Evolutionary conservation across 2,329 filamentous ascomycete genomes (phyloP).

Genomic region (Dothideomycetes sp.): DNA sequence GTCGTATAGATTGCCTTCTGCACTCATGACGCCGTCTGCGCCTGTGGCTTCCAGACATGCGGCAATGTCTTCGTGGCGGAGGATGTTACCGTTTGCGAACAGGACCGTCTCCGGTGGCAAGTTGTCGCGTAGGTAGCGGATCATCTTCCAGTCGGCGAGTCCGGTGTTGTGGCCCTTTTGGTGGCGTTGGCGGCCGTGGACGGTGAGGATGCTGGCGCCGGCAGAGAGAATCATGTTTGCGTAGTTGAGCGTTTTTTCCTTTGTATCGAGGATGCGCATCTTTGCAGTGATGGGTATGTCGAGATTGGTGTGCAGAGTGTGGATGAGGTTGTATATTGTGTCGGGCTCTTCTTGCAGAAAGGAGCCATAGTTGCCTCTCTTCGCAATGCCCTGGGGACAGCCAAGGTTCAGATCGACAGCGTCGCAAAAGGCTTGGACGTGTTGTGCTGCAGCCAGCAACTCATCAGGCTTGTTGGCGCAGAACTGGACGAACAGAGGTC

Average conservation of each 20-base stretch:
- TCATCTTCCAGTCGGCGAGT: slow-evolving; percentile 79
- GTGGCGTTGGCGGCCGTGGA: slow-evolving; percentile 79
- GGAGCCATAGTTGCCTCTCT: slow-evolving; percentile 80
- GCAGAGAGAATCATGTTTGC: slow-evolving; percentile 77
- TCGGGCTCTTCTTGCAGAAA: slow-evolving; percentile 91
- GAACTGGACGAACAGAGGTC: slow-evolving; percentile 92
- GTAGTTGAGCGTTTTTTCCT: slow-evolving; percentile 78
- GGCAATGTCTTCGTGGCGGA: slow-evolving; percentile 68
- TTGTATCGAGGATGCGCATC: slow-evolving; percentile 79
- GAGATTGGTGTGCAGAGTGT: slow-evolving; percentile 67
- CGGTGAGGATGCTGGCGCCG: slow-evolving; percentile 84
- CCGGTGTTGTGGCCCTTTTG: slow-evolving; percentile 96
- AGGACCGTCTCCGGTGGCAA: slow-evolving; percentile 81
- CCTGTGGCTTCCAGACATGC: slow-evolving; percentile 72
- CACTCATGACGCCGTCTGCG: slow-evolving; percentile 89
- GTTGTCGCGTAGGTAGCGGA: slow-evolving; percentile 71
- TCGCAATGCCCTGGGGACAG: slow-evolving; percentile 91
- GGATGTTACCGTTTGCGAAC: slow-evolving; percentile 92
- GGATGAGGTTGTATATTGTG: slow-evolving; percentile 71
- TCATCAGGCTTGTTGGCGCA: slow-evolving; percentile 81
- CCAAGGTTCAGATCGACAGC: slow-evolving; percentile 92
- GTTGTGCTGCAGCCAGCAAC: slow-evolving; percentile 65
- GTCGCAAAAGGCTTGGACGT: slow-evolving; percentile 80
- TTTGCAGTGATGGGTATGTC: slow-evolving; percentile 86
- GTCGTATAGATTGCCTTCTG: slow-evolving; percentile 89